Evolutionary conservation across 1,284 basidiomycete genomes (phyloP).

Genomic region (Ganoderma sp.): DNA sequence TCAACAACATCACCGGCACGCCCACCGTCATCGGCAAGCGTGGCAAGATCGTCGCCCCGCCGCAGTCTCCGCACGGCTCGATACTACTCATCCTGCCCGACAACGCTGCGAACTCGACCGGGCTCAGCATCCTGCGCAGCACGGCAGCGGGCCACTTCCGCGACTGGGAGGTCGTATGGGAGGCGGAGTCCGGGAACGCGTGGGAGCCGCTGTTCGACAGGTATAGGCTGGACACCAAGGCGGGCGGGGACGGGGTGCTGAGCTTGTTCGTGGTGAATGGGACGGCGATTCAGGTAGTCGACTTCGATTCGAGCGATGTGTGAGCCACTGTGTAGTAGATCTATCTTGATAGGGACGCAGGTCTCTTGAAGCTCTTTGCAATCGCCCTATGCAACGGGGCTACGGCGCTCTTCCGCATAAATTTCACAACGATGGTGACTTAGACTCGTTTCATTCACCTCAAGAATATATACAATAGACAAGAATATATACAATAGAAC

Average conservation of each 20-base stretch:
- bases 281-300: slow-evolving; percentile 43
- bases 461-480: no score
- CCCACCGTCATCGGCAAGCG: slow-evolving; percentile 51
- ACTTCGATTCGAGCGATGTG: slow-evolving; percentile 37
- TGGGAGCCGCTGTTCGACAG: slow-evolving; percentile 49
- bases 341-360: no score
- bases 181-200: slow-evolving; percentile 41
- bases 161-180: slow-evolving; percentile 47
- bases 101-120: slow-evolving; percentile 46
- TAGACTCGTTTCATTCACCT: no score
- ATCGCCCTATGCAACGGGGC: no score
- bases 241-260: slow-evolving; percentile 41
- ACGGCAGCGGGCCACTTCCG: slow-evolving; percentile 45
- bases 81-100: slow-evolving; percentile 47
- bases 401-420: no score
- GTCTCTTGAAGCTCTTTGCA: background rate
- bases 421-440: no score
- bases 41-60: slow-evolving; percentile 45
- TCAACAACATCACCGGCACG: slow-evolving; percentile 48
- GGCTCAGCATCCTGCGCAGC: slow-evolving; percentile 44
- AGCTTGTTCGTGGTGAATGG: slow-evolving; percentile 48
- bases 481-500: background rate
- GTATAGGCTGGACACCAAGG: slow-evolving; percentile 37
- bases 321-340: slow-evolving; percentile 4
- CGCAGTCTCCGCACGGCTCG: slow-evolving; percentile 26